These are phyloP conservation scores for Candida sanyaensis DNA, from an alignment of 1,139 yeast species.

Conservation along the genomic window DNA sequence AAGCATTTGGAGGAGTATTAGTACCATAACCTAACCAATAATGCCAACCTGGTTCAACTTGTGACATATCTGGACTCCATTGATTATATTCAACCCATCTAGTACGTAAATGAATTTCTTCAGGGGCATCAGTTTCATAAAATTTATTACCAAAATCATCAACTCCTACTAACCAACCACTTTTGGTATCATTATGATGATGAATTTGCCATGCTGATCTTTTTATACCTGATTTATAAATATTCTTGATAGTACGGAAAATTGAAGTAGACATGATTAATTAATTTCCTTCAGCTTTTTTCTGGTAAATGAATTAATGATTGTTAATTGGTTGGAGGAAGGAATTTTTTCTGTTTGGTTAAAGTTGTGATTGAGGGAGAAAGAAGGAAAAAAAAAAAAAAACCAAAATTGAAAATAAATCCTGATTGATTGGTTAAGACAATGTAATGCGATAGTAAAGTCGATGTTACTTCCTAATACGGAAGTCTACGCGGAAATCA, in stretches of 20 bases:
- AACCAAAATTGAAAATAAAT: background rate
- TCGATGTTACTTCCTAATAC: background rate
- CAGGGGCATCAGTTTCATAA: slow-evolving; percentile 72
- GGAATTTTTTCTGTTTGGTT: slow-evolving; percentile 2
- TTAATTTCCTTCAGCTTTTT: background rate
- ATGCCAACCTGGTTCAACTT: slow-evolving; percentile 91
- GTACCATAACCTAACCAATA: slow-evolving; percentile 90
- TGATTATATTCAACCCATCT: slow-evolving; percentile 85
- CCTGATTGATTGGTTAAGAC: slow-evolving; percentile 2
- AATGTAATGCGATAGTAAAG: background rate
- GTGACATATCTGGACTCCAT: slow-evolving; percentile 68
- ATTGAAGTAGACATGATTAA: slow-evolving; percentile 57
- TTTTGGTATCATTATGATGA: slow-evolving; percentile 73
- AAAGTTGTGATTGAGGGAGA: background rate
- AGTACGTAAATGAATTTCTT: slow-evolving; percentile 83
- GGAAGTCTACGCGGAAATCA: background rate
- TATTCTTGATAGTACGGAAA: slow-evolving; percentile 61
- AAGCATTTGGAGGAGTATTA: slow-evolving; percentile 68
- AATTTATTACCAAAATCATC: slow-evolving; percentile 76
- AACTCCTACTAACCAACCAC: slow-evolving; percentile 54
- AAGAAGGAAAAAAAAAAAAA: background rate
- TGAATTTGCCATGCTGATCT: slow-evolving; percentile 76
- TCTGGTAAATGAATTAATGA: background rate
- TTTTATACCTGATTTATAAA: slow-evolving; percentile 63
- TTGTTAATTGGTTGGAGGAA: background rate